phyloP scores from a whole-genome alignment of 139 green algal genomes.

The Mesotaenium endlicherianum region DNA sequence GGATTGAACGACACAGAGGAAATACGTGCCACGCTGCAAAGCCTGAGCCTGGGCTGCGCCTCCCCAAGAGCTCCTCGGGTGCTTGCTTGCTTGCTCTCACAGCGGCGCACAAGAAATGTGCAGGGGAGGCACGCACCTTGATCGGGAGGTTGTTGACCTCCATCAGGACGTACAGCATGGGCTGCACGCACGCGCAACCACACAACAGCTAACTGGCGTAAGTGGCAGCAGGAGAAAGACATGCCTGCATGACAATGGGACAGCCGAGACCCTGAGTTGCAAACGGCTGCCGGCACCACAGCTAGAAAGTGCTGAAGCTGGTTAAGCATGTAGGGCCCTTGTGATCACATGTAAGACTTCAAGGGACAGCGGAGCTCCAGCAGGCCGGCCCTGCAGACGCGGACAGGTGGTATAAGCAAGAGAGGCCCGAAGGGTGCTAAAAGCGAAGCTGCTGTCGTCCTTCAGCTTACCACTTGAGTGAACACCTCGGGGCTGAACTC shows the following conservation, averaged over 20 bases:
- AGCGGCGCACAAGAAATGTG: background rate
- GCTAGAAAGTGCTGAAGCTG: background rate
- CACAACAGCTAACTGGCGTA: background rate
- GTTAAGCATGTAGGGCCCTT: background rate
- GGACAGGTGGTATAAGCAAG: background rate
- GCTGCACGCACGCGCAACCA: background rate
- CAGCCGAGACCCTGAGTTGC: no score
- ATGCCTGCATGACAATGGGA: background rate
- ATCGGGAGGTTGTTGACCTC: conserved; percentile 59
- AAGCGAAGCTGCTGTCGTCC: background rate
- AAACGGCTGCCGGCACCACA: background rate
- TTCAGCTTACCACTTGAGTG: conserved; percentile 36
- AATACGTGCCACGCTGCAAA: no score
- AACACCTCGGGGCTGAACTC: conserved; percentile 88
- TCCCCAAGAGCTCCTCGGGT: no score
- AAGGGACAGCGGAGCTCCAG: background rate
- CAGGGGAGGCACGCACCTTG: conserved; percentile 36
- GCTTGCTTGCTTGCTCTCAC: no score
- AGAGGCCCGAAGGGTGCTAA: background rate
- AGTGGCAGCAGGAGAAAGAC: background rate
- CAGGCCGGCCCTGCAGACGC: background rate
- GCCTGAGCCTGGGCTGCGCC: no score
- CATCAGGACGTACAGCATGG: conserved; percentile 66
- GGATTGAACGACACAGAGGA: background rate
- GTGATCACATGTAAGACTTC: background rate